Evolutionary conservation across 805 yeast genomes (phyloP).

Genomic region (Schwanniomyces pseudopolymorphus): DNA sequence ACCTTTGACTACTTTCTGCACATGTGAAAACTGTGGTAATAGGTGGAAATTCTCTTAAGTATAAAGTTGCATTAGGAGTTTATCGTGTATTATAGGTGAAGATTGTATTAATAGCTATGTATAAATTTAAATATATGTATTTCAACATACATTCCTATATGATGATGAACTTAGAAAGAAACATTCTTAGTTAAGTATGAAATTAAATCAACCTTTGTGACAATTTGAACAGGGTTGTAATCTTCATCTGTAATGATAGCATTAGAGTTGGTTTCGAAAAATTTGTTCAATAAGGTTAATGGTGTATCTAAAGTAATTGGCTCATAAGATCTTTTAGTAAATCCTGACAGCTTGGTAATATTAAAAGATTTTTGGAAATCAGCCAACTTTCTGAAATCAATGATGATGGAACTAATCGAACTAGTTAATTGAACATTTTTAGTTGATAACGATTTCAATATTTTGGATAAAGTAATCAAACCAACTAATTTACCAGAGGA

Average conservation of each 20-base stretch:
- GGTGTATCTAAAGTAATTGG: slow-evolving; percentile 66
- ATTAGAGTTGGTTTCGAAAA: slow-evolving; percentile 81
- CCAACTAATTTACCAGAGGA: slow-evolving; percentile 66
- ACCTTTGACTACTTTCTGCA: slow-evolving; percentile 96
- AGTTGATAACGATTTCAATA: slow-evolving; percentile 65
- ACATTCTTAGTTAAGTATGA: slow-evolving; percentile 46
- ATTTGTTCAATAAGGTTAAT: slow-evolving; percentile 66
- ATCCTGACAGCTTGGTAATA: slow-evolving; percentile 54
- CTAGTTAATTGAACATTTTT: slow-evolving; percentile 56
- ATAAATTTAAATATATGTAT: slow-evolving; percentile 2
- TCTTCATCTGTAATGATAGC: slow-evolving; percentile 77
- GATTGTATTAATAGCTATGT: neutral
- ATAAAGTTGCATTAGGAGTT: neutral
- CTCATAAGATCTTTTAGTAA: slow-evolving; percentile 64
- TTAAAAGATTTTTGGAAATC: slow-evolving; percentile 64
- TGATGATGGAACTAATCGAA: slow-evolving; percentile 57
- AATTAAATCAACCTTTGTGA: slow-evolving; percentile 82
- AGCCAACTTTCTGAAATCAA: slow-evolving; percentile 72
- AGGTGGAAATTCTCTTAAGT: slow-evolving; percentile 90
- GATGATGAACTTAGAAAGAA: slow-evolving; percentile 7
- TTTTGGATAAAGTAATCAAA: slow-evolving; percentile 69
- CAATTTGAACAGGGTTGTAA: slow-evolving; percentile 75
- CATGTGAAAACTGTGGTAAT: slow-evolving; percentile 96
- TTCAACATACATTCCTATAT: neutral
- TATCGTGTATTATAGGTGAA: slow-evolving; percentile 1